Percentiles rank a stretch among this genome's conserved stretches.
Conservation (phyloP, 306 rosid genomes). For the Rubus idaeus region DNA sequence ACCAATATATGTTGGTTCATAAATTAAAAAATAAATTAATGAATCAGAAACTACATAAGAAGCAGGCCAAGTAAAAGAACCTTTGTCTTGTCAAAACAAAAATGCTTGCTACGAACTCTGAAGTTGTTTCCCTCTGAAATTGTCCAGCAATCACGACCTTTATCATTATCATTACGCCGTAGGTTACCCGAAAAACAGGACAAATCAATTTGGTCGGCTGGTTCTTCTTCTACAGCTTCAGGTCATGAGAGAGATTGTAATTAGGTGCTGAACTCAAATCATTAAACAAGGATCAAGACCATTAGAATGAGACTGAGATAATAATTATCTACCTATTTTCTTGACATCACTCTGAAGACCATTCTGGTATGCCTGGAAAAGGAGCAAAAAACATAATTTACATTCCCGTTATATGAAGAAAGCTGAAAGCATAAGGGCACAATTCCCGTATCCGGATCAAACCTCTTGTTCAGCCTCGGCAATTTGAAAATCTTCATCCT, state of each 20-base stretch:
- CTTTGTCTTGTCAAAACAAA: slow-evolving; percentile 85
- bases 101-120: slow-evolving; percentile 92
- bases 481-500: slow-evolving; percentile 92
- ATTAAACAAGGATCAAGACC: background rate
- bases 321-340: slow-evolving; percentile 54
- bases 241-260: slow-evolving; percentile 37
- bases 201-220: slow-evolving; percentile 65
- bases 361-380: slow-evolving; percentile 57
- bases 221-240: slow-evolving; percentile 82
- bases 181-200: slow-evolving; percentile 88
- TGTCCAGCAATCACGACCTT: slow-evolving; percentile 93
- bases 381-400: too few species aligned
- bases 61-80: slow-evolving; percentile 33
- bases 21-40: background rate
- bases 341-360: slow-evolving; percentile 57
- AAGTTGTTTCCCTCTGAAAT: slow-evolving; percentile 93
- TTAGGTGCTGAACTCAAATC: slow-evolving; percentile 26
- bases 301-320: slow-evolving; percentile 13
- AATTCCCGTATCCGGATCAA: slow-evolving; percentile 26
- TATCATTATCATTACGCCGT: slow-evolving; percentile 73
- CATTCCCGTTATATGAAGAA: background rate
- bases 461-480: slow-evolving; percentile 92
- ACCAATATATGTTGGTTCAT: background rate
- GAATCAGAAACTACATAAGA: slow-evolving; percentile 5
- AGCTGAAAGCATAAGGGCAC: slow-evolving; percentile 20